Conservation (phyloP, 1,139 yeast species). For the Geotrichum australiense region DNA sequence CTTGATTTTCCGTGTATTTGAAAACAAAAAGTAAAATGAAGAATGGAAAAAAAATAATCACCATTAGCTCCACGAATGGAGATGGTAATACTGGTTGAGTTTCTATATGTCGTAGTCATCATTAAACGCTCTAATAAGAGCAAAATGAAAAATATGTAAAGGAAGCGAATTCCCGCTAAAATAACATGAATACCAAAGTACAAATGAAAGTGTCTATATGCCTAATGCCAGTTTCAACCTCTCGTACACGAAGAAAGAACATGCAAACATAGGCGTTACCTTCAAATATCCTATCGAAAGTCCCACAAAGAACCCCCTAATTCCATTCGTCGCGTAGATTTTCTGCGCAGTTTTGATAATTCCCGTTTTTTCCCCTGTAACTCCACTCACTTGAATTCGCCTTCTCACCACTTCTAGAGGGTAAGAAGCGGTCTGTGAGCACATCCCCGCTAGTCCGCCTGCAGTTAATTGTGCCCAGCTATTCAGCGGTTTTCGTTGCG, state of each 20-base stretch:
- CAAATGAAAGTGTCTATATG: conserved; percentile 38
- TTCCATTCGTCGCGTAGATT: conserved; percentile 63
- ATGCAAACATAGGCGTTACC: conserved; percentile 95
- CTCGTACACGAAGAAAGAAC: conserved; percentile 92
- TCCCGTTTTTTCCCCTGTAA: conserved; percentile 23
- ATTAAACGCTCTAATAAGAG: too few species aligned
- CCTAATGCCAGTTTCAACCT: conserved; percentile 65
- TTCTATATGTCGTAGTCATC: too few species aligned
- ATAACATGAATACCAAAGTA: too few species aligned
- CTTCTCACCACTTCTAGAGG: conserved; percentile 94
- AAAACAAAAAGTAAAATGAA: too few species aligned
- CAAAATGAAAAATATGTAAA: too few species aligned
- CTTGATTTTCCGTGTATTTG: too few species aligned
- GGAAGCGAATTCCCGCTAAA: too few species aligned
- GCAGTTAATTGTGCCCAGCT: conserved; percentile 92
- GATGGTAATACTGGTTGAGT: too few species aligned
- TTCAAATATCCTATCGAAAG: conserved; percentile 90
- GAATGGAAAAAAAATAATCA: too few species aligned
- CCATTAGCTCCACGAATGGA: too few species aligned
- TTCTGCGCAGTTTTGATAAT: conserved; percentile 39
- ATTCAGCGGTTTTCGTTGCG: conserved; percentile 43
- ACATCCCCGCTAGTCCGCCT: conserved; percentile 93
- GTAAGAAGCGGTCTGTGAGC: conserved; percentile 93
- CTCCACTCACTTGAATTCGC: conserved; percentile 75
- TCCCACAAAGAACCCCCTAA: conserved; percentile 87